phyloP scores from a whole-genome alignment of 2,329 filamentous ascomycete species.

The Coccinonectria pachysandricola region DNA sequence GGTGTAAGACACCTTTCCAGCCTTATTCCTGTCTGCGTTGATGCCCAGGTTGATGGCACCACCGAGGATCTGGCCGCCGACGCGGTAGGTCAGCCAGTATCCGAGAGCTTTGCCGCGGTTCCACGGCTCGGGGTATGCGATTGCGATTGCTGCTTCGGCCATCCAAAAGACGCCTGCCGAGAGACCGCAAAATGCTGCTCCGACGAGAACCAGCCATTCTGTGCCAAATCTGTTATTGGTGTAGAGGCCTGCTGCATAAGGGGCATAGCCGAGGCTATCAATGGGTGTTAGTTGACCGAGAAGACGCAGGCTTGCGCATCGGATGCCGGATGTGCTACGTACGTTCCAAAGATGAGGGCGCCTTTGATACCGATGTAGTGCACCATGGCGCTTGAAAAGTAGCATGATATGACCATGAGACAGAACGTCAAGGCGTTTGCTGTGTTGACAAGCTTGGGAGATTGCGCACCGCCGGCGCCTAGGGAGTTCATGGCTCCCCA shows the following conservation, averaged over 20 bases:
- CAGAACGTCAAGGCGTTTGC: constrained; percentile 64
- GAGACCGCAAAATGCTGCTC: constrained; percentile 58
- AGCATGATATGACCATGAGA: constrained; percentile 63
- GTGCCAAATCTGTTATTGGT: constrained; percentile 60
- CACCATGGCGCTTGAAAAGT: constrained; percentile 53
- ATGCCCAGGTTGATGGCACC: constrained; percentile 62
- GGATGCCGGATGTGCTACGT: too few species aligned
- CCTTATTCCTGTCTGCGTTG: constrained; percentile 45
- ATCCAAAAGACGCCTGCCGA: constrained; percentile 68
- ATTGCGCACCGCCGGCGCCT: constrained; percentile 56
- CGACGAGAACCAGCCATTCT: constrained; percentile 59
- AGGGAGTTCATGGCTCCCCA: constrained; percentile 67
- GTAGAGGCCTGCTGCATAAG: constrained; percentile 61
- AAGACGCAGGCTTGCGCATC: too few species aligned
- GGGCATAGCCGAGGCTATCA: constrained; percentile 58
- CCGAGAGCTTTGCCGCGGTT: constrained; percentile 56
- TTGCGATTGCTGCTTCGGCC: constrained; percentile 62
- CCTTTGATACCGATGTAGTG: constrained; percentile 61
- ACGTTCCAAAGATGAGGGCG: constrained; percentile 60
- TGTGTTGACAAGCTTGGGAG: constrained; percentile 57
- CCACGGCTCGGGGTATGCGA: constrained; percentile 61
- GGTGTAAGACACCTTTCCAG: constrained; percentile 57
- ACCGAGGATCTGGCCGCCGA: constrained; percentile 58
- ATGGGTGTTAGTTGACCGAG: too few species aligned
- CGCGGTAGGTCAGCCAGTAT: constrained; percentile 52